Evolutionary conservation across 169 alveolate genomes (phyloP), one percentile per base, ranked within the genome.

Genomic region (Eimeria falciformis): DNA sequence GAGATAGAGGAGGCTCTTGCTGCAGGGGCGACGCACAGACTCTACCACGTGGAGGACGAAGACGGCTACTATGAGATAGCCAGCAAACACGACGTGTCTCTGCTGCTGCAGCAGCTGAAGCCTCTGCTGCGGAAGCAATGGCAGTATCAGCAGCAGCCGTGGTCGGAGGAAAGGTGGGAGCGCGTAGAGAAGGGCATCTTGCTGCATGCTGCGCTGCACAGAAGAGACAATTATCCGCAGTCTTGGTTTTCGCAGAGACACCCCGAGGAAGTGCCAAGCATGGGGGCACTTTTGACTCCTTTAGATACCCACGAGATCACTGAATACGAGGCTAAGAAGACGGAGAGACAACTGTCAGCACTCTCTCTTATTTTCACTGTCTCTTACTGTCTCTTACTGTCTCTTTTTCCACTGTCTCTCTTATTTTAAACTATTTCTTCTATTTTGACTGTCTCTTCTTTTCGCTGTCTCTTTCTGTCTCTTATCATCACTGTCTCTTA

Each of bases 1-100:
- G 79, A 68, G 25, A 68, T 68, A 0, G 79, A 68, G 25, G 79
- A 68, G 11, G 79, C 79, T n/a, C 37, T 68, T 33, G 12, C 79
- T 2, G 12, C 12, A 7, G 79, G 79, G 18, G 43, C 79, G 7
- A 68, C 79, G 6, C 79, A 68, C 79, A 17, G 79, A 11, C 12
- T 68, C 12, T 68, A 68, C 47, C 25, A 68, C 14, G 25, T 21
- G 21, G 5, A 17, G 9, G 79, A 68, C 7, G 79, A 33, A 23
- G 79, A 68, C 46, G 9, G 53, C 0, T 33, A 27, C 43, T 68
- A 27, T 25, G n/a, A n/a, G 58, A 47, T 14, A 9, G 6, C 14
- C 14, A 6, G 58, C 58, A 9, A 9, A 9, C 58, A 14, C 14
- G 6, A 9, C 14, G 58, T 47, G 58, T 47, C 6, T 6, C 14